Conservation (phyloP, 768 basidiomycete species). For the Glaciozyma martinii region DNA sequence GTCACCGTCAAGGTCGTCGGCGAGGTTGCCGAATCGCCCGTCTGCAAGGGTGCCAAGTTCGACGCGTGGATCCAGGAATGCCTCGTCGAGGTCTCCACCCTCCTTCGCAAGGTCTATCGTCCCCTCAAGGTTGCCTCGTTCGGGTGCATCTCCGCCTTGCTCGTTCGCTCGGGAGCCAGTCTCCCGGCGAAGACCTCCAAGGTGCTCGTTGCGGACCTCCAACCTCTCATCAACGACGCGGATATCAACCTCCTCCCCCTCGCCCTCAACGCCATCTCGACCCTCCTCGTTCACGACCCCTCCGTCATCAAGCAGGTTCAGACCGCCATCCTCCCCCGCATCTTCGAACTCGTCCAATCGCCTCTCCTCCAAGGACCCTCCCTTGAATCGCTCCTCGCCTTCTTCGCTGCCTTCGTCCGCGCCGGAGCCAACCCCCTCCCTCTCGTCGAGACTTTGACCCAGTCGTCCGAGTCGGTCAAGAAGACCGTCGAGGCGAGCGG, state of each 20-base stretch:
- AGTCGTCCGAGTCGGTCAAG: constrained; percentile 8
- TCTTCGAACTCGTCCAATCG: constrained; percentile 58
- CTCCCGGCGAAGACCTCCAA: constrained; percentile 54
- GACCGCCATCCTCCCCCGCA: constrained; percentile 35
- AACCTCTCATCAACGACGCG: constrained; percentile 59
- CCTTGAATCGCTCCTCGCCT: constrained; percentile 69
- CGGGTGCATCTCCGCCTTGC: constrained; percentile 19
- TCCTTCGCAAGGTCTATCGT: constrained; percentile 71
- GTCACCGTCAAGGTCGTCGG: constrained; percentile 63
- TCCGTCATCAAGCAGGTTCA: constrained; percentile 30
- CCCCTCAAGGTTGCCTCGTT: constrained; percentile 49
- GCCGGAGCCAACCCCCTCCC: constrained; percentile 56
- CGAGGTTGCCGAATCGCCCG: constrained; percentile 43
- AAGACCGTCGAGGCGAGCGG: constrained; percentile 3
- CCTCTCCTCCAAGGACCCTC: constrained; percentile 66
- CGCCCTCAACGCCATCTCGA: constrained; percentile 38
- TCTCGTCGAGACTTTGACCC: constrained; percentile 9
- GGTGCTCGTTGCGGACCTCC: constrained; percentile 62
- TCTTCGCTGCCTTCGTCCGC: constrained; percentile 71
- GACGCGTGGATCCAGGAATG: constrained; percentile 65
- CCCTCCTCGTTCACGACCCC: constrained; percentile 48
- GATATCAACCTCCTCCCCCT: constrained; percentile 47
- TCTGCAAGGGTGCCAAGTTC: constrained; percentile 25
- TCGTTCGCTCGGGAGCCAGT: constrained; percentile 19
- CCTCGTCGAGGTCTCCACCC: constrained; percentile 62